phyloP scores from a whole-genome alignment of 2,329 filamentous ascomycete species.

The Leptographium procerum region DNA sequence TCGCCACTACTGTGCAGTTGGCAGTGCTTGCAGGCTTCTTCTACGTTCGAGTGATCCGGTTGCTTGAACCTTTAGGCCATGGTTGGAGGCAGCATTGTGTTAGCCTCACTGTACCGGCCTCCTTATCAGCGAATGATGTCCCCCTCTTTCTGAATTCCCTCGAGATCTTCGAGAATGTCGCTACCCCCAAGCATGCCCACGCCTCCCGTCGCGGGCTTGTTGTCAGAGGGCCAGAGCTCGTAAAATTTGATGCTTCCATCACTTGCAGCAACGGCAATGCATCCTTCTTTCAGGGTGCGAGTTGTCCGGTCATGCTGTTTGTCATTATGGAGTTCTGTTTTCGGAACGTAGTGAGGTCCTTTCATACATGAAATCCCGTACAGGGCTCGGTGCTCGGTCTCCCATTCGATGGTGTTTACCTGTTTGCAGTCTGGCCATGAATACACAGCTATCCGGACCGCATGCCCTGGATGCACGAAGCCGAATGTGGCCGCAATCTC shows the following conservation, averaged over 20 bases:
- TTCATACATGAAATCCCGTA: conserved; percentile 68
- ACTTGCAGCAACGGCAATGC: conserved; percentile 83
- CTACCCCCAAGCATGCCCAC: conserved; percentile 65
- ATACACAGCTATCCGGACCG: conserved; percentile 82
- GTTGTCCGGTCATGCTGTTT: conserved; percentile 28
- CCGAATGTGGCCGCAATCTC: conserved; percentile 93
- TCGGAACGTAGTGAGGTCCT: conserved; percentile 39
- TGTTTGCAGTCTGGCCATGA: conserved; percentile 87
- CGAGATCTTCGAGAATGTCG: conserved; percentile 70
- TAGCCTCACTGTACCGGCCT: too few species aligned
- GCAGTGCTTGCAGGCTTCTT: neutral
- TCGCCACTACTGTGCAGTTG: neutral
- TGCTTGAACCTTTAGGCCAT: neutral
- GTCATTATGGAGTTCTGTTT: conserved; percentile 22
- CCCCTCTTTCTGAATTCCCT: conserved; percentile 66
- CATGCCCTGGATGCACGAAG: conserved; percentile 82
- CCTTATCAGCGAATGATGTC: conserved; percentile 54
- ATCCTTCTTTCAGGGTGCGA: conserved; percentile 58
- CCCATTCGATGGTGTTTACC: conserved; percentile 77
- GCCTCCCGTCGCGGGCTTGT: conserved; percentile 38
- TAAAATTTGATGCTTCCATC: conserved; percentile 92
- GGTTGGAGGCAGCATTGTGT: neutral
- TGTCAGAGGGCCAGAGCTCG: conserved; percentile 72
- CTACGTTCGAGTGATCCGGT: neutral
- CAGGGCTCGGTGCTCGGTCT: conserved; percentile 64